Evolutionary conservation across 257 asterid species (phyloP).

Genomic region (Lycium barbarum): DNA sequence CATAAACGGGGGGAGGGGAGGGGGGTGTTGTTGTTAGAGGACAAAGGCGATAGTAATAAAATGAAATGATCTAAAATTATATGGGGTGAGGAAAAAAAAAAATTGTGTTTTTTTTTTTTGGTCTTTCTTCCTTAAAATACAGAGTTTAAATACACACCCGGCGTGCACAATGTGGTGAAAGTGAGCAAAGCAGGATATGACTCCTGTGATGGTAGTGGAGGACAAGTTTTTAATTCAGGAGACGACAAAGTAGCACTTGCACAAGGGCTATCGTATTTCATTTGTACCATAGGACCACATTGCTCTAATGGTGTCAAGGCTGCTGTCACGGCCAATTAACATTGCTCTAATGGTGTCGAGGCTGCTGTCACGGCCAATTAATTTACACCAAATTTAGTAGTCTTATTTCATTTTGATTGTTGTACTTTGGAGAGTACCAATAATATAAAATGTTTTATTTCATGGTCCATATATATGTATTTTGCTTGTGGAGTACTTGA

Average conservation of each 20-base stretch:
- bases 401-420: background rate
- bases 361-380: background rate
- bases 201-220: background rate
- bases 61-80: no score
- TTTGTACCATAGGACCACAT: background rate
- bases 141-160: background rate
- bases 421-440: background rate
- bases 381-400: background rate
- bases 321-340: background rate
- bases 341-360: background rate
- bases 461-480: background rate
- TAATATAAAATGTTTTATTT: background rate
- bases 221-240: conserved; percentile 12
- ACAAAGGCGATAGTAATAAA: no score
- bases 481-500: background rate
- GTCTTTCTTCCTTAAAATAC: no score
- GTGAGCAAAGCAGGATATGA: background rate
- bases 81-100: no score
- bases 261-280: background rate
- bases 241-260: background rate
- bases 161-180: background rate
- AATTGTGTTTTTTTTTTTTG: no score
- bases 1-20: no score
- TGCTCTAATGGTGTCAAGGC: background rate
- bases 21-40: no score